A percentile compares a stretch with the other conserved stretches of the same genome.
These are phyloP conservation scores for Globisporangium splendens DNA, from an alignment of 352 stramenopile species.

Conservation along the genomic window DNA sequence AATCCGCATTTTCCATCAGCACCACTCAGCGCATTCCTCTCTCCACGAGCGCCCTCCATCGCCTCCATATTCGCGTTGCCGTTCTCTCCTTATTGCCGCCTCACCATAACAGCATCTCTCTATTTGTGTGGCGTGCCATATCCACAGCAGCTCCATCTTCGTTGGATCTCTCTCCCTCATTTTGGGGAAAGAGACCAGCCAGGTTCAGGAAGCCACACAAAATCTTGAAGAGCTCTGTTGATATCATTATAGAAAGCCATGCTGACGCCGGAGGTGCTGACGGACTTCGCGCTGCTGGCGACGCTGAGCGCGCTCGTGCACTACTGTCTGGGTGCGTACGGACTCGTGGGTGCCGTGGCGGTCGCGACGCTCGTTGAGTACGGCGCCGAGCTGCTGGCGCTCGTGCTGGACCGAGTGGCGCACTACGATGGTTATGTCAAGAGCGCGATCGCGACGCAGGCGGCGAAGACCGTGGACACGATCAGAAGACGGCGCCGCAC, in stretches of 20 bases:
- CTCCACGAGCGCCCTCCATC: no score
- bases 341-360: conserved; percentile 36
- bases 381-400: conserved; percentile 15
- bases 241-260: not conserved
- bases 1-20: no score
- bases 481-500: conserved; percentile 3
- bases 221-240: not conserved
- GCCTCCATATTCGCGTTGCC: no score
- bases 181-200: not conserved
- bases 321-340: conserved; percentile 57
- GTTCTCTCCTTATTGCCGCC: no score
- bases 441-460: conserved; percentile 6
- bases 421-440: not conserved
- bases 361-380: conserved; percentile 38
- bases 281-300: conserved; percentile 56
- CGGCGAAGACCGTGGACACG: not conserved
- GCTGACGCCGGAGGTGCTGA: conserved; percentile 31
- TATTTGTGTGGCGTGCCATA: no score
- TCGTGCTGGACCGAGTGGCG: conserved; percentile 1
- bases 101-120: no score
- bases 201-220: not conserved
- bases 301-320: conserved; percentile 58
- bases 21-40: no score
- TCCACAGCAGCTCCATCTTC: no score
- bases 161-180: no score